Evolutionary conservation across 2,329 filamentous ascomycete species (phyloP).

Genomic region (Cercospora sp.): DNA sequence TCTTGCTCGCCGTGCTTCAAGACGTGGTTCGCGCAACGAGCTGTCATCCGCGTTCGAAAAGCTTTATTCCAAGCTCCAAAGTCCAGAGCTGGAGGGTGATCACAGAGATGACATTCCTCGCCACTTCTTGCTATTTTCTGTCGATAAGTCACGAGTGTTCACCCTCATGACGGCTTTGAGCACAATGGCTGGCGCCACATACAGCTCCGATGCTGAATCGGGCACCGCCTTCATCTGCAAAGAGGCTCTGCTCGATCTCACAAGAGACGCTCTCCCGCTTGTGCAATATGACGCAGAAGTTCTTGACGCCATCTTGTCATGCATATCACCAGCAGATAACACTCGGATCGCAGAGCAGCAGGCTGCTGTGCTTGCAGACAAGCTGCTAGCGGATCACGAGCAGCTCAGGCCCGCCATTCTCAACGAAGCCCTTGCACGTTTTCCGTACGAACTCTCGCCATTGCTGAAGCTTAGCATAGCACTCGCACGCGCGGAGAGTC

Average conservation of each 20-base stretch:
- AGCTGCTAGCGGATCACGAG: conserved; percentile 57
- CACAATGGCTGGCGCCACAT: conserved; percentile 48
- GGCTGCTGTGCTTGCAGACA: conserved; percentile 42
- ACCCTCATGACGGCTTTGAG: conserved; percentile 50
- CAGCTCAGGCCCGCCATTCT: conserved; percentile 61
- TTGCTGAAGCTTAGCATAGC: conserved; percentile 55
- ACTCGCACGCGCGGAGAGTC: conserved; percentile 23
- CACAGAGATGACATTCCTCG: conserved; percentile 45
- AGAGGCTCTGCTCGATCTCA: conserved; percentile 65
- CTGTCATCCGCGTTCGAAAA: conserved; percentile 30
- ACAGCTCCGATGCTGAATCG: conserved; percentile 50
- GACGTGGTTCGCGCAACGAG: conserved; percentile 19
- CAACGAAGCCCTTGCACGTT: conserved; percentile 69
- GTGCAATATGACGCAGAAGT: conserved; percentile 74
- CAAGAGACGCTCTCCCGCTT: conserved; percentile 65
- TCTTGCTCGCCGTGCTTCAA: conserved; percentile 19
- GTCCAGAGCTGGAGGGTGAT: conserved; percentile 27
- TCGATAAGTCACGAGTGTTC: conserved; percentile 52
- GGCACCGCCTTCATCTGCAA: conserved; percentile 65
- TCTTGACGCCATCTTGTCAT: conserved; percentile 63
- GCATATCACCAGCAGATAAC: conserved; percentile 48
- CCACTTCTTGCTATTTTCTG: conserved; percentile 42
- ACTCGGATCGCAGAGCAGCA: conserved; percentile 16
- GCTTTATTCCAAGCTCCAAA: conserved; percentile 29
- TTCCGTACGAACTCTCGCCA: conserved; percentile 80